Evolutionary conservation across 768 basidiomycete genomes (phyloP), one percentile per base, ranked within the genome.

Genomic region (Omphalotus guepiniiformis): DNA sequence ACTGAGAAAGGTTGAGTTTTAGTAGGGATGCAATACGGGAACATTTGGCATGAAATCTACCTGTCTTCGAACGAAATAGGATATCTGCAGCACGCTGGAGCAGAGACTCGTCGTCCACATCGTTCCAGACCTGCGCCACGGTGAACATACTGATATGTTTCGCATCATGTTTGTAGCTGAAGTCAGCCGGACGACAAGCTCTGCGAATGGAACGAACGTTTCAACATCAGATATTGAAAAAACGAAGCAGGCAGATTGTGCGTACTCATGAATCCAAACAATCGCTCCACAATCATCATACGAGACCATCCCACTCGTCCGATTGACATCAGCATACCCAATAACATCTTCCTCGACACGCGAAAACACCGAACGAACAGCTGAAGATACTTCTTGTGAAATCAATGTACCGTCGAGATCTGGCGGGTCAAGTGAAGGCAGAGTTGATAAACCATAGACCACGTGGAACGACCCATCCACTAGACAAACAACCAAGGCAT

Each of bases 121-220:
- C 72, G 22, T 72, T 56, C 78, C 79, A 80, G 45, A 87, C 55
- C 40, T 71, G 70, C 7, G 83, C 73, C n/a, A 80, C 72, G 22
- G 86, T 63, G 18, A 88, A 66, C 34, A 67, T 70, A 44, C 68
- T 75, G 41, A 62, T 72, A 39, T 79, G 80, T 58, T 78, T 77
- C 4, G 88, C 83, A 58, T 89, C 85, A 54, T 86, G 82, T 52
- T 85, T 88, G 68, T 90, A 90, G 62, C 82, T 87, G 58, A 89
- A 88, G 63, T 90, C 87, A 0, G 78, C 74, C 0, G 85, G 85
- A 38, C 78, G 73, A 30, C 70, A 64, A 12, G 73, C 71, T 59
- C 88, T 88, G 60, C 35, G 37, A 21, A 35, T 47, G 50, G 12
- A 48, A 48, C 27, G 25, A 30, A 30, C 16, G 39, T 51, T 13